Conservation (phyloP, 257 asterid genomes). For the Ocimum tenuiflorum region DNA sequence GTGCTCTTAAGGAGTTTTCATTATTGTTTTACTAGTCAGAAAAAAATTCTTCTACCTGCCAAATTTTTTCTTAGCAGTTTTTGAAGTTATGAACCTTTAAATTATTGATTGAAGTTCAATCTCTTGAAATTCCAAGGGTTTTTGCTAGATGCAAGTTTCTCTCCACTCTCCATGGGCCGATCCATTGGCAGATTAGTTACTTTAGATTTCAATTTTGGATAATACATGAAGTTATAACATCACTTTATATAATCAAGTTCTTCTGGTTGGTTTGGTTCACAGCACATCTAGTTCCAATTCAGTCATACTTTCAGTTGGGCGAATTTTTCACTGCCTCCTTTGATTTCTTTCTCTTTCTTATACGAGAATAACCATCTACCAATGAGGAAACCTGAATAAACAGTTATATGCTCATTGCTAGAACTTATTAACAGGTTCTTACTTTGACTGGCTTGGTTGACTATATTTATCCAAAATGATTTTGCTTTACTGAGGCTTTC, state of each 20-base stretch:
- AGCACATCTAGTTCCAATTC: not conserved
- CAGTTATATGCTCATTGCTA: not conserved
- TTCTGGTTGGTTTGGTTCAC: not conserved
- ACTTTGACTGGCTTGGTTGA: constrained; percentile 9
- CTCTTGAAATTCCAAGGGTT: not conserved
- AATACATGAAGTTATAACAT: not conserved
- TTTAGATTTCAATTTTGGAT: not conserved
- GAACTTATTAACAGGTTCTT: not conserved
- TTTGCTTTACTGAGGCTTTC: not conserved
- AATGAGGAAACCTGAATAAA: not conserved
- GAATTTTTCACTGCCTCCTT: not conserved
- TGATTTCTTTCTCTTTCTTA: not conserved
- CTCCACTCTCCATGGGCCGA: not conserved
- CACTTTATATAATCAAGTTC: not conserved
- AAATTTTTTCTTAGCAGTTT: not conserved
- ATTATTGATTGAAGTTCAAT: not conserved
- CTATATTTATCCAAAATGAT: not conserved
- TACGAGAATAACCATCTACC: not conserved
- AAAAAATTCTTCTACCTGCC: not conserved
- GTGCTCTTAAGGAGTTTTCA: constrained; percentile 1
- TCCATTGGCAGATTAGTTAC: not conserved
- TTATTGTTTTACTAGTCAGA: too few species aligned
- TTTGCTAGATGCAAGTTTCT: not conserved
- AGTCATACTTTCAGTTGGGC: not conserved
- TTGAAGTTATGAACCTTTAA: not conserved